phyloP scores from a whole-genome alignment of 192 early-diverging fungal species.

The Backusella macrospora region DNA sequence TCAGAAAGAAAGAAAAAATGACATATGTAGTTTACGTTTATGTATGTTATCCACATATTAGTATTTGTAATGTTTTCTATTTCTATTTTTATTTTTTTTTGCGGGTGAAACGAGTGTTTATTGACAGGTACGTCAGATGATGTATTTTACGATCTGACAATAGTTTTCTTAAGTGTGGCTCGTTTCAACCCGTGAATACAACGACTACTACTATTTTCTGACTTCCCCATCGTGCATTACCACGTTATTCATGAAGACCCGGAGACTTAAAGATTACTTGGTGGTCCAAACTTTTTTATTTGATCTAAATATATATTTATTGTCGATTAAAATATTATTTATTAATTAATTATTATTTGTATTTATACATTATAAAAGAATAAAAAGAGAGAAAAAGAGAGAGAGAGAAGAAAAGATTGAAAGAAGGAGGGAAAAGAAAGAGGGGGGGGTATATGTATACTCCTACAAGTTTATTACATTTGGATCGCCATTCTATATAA shows the following conservation, averaged over 20 bases:
- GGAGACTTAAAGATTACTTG: background rate
- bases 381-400: background rate
- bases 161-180: too few species aligned
- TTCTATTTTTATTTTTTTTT: too few species aligned
- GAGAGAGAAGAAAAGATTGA: background rate
- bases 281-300: background rate
- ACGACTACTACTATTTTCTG: too few species aligned
- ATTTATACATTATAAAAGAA: background rate
- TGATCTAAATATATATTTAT: background rate
- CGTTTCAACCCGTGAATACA: too few species aligned
- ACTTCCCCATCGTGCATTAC: background rate
- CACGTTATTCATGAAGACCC: background rate
- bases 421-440: background rate
- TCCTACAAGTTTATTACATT: constrained; percentile 32
- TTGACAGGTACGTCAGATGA: constrained; percentile 21
- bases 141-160: background rate
- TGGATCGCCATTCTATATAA: constrained; percentile 38
- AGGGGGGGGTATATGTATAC: background rate
- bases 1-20: constrained; percentile 5
- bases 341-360: background rate
- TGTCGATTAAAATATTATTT: background rate
- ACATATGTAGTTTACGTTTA: constrained; percentile 28
- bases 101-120: constrained; percentile 18
- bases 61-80: constrained; percentile 47
- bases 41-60: constrained; percentile 36